phyloP scores from a whole-genome alignment of 2,329 filamentous ascomycete genomes.

The Talaromyces sp. region DNA sequence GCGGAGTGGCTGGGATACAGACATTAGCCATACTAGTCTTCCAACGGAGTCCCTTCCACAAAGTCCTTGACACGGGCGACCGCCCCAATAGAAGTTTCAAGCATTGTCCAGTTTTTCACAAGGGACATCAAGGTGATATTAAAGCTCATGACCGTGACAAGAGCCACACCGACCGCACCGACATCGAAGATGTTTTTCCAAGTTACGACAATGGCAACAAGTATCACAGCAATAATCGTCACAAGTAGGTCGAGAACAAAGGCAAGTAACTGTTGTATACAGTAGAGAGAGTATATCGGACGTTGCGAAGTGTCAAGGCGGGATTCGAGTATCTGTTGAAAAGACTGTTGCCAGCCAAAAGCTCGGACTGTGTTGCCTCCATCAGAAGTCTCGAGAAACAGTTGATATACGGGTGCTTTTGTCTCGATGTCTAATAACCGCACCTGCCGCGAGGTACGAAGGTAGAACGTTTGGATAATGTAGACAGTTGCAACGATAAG shows the following conservation, averaged over 20 bases:
- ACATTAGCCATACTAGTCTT: background rate
- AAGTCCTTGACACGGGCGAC: conserved; percentile 53
- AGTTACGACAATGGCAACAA: background rate
- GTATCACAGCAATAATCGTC: background rate
- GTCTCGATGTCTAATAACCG: conserved; percentile 58
- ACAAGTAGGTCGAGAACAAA: conserved; percentile 1
- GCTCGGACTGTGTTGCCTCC: conserved; percentile 54
- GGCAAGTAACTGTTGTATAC: background rate
- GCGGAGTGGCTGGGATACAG: no score
- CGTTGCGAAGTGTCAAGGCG: conserved; percentile 2
- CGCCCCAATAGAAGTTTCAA: conserved; percentile 56
- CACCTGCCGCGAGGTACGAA: conserved; percentile 57
- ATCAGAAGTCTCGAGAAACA: conserved; percentile 54
- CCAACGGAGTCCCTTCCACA: conserved; percentile 29
- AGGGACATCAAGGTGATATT: conserved; percentile 48
- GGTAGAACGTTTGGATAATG: conserved; percentile 52
- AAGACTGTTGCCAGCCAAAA: conserved; percentile 48
- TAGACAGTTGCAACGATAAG: background rate
- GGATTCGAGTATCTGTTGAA: conserved; percentile 47
- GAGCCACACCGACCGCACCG: background rate
- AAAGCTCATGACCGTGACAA: conserved; percentile 27
- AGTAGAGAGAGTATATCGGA: conserved; percentile 1
- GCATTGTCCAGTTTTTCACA: conserved; percentile 50
- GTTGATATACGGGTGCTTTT: conserved; percentile 55
- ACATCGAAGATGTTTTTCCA: background rate